Percentiles rank a stretch among this genome's conserved stretches.
Conservation (phyloP, 257 asterid genomes). For the Lycium barbarum region DNA sequence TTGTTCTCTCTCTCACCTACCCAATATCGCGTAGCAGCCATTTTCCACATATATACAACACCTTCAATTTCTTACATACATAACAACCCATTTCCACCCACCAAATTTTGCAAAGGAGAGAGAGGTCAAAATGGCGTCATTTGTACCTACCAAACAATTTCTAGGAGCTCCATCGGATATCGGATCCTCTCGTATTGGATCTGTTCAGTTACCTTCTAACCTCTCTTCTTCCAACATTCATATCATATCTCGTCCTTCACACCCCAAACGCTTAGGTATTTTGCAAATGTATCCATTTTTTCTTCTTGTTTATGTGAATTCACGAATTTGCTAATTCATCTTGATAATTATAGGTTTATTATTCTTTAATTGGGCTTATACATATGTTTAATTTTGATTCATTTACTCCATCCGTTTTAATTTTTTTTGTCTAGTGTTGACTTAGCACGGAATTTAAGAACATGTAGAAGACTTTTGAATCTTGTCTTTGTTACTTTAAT, state of each 20-base stretch:
- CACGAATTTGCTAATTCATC: too few relatives aligned
- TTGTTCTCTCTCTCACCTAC: slow-evolving; percentile 21
- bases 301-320: neutral
- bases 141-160: slow-evolving; percentile 62
- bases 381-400: too few relatives aligned
- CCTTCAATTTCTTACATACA: neutral
- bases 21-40: slow-evolving; percentile 18
- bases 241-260: slow-evolving; percentile 61
- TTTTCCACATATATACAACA: neutral
- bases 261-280: slow-evolving; percentile 67
- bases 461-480: too few relatives aligned
- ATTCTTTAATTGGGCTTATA: neutral
- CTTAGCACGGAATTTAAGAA: too few relatives aligned
- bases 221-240: slow-evolving; percentile 52
- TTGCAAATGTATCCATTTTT: neutral
- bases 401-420: too few relatives aligned
- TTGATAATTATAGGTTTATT: too few relatives aligned
- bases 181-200: slow-evolving; percentile 61
- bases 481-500: too few relatives aligned
- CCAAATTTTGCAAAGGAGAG: neutral
- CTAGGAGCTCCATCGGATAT: slow-evolving; percentile 59
- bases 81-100: neutral
- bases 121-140: slow-evolving; percentile 52
- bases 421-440: too few relatives aligned
- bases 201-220: slow-evolving; percentile 53